phyloP scores from a whole-genome alignment of 2,329 filamentous ascomycete species.

The Aaosphaeria arxii region DNA sequence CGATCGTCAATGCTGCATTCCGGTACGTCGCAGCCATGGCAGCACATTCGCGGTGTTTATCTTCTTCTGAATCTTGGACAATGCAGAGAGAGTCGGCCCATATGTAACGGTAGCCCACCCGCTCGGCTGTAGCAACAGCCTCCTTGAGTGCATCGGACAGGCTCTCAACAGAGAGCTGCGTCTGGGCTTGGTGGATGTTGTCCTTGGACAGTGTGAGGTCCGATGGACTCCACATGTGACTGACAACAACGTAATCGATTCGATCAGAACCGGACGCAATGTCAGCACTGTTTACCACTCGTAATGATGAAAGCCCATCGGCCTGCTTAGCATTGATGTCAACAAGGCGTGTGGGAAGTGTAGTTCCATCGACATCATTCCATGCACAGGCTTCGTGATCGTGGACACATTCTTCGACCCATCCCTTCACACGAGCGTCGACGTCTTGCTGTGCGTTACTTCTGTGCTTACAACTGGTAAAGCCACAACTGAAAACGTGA shows the following conservation, averaged over 20 bases:
- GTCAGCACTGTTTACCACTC: conserved; percentile 19
- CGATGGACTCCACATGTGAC: conserved; percentile 21
- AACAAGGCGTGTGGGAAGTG: conserved; percentile 30
- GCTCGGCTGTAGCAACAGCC: conserved; percentile 23
- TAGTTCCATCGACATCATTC: conserved; percentile 2
- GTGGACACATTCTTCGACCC: conserved; percentile 27
- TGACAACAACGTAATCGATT: conserved; percentile 26
- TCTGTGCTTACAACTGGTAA: conserved; percentile 8
- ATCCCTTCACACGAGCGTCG: conserved; percentile 18
- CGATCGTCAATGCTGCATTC: conserved; percentile 31
- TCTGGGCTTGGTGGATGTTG: conserved; percentile 11
- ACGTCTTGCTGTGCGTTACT: conserved; percentile 1
- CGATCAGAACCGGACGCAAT: conserved; percentile 6
- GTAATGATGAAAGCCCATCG: conserved; percentile 9
- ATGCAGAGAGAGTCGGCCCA: conserved; percentile 35
- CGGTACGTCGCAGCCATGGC: conserved; percentile 32
- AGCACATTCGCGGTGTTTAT: conserved; percentile 28
- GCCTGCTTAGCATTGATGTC: conserved; percentile 20
- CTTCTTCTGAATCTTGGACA: conserved; percentile 28
- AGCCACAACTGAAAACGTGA: conserved; percentile 1
- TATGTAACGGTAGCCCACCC: conserved; percentile 29
- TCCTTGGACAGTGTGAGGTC: conserved; percentile 18
- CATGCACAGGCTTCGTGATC: conserved; percentile 24
- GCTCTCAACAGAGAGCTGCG: conserved; percentile 10
- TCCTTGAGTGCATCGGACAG: conserved; percentile 21